Evolutionary conservation across 169 alveolate genomes (phyloP), one percentile per base, ranked within the genome.

Genomic region (Babesia sp.): DNA sequence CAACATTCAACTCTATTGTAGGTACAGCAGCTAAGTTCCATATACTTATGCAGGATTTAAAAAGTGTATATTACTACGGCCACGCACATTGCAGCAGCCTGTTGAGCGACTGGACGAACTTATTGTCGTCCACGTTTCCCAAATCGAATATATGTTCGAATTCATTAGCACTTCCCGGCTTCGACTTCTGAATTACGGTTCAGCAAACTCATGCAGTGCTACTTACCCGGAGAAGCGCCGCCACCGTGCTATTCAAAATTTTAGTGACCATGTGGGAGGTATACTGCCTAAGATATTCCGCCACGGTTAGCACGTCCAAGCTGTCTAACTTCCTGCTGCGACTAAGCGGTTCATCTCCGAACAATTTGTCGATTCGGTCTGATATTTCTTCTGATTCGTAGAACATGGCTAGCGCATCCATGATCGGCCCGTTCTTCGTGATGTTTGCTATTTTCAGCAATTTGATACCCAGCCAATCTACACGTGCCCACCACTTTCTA

Each of bases 381-480:
- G 28, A 36, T 22, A 79, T 61, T 22, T 22, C 71, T 4, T 70
- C 71, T 20, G 83, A 59, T 18, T 16, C 48, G 57, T 79, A 79
- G 2, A 79, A 70, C 20, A 36, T 42, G 22, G 41, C 22, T 22
- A 79, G 67, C 16, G 54, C 75, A 12, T 51, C 42, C 54, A 79
- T 36, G 4, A 79, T 68, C 59, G 57, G 42, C 36, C 44, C 33
- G 41, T 79, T 66, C 36, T 67, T 59, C 8, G 83, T 79, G 6
- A 79, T 36, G 24, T 60, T 45, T 37, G 74, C 69, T 20, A 79
- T 60, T 64, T 59, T 79, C 42, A 79, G 56, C 44, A 79, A 58
- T n/a, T 70, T 58, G 33, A 71, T 45, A 2, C 87, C 87, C 69
- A 79, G 48, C 71, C 77, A 71, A 31, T 79, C 87, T 31, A 79